Percentiles rank a stretch among this genome's conserved stretches.
Evolutionary conservation across 108 stramenopile species (phyloP).

Genomic region (Nitzschia sp.): DNA sequence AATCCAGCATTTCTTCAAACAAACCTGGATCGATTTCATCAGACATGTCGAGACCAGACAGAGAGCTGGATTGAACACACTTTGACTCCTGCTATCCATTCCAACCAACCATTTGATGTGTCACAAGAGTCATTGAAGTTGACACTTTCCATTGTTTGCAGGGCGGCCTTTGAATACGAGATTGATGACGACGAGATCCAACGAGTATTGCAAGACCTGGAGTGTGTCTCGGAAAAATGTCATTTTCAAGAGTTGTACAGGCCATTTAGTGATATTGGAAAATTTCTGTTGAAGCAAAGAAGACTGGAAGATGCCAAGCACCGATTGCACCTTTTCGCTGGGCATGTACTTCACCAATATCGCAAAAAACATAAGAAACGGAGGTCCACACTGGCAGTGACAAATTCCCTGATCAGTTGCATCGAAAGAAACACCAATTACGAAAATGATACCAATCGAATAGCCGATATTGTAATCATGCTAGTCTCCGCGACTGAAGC

Average conservation of each 20-base stretch:
- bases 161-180: conserved; percentile 51
- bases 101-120: conserved; percentile 34
- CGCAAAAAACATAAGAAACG: conserved; percentile 24
- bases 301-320: conserved; percentile 17
- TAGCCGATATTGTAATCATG: conserved; percentile 46
- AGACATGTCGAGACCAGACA: conserved; percentile 25
- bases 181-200: conserved; percentile 26
- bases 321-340: conserved; percentile 18
- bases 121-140: conserved; percentile 37
- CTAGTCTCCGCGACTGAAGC: conserved; percentile 52
- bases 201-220: conserved; percentile 21
- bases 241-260: conserved; percentile 8
- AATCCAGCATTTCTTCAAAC: conserved; percentile 39
- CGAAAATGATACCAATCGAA: conserved; percentile 33
- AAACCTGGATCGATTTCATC: conserved; percentile 42
- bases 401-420: conserved; percentile 37
- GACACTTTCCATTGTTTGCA: conserved; percentile 48
- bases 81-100: conserved; percentile 19
- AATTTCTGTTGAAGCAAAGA: conserved; percentile 11
- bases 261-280: not conserved
- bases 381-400: conserved; percentile 3
- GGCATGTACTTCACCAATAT: conserved; percentile 27
- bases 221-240: conserved; percentile 19
- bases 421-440: conserved; percentile 41
- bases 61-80: conserved; percentile 40